phyloP scores from a whole-genome alignment of 768 basidiomycete species.

The Macrolepiota fuliginosa region DNA sequence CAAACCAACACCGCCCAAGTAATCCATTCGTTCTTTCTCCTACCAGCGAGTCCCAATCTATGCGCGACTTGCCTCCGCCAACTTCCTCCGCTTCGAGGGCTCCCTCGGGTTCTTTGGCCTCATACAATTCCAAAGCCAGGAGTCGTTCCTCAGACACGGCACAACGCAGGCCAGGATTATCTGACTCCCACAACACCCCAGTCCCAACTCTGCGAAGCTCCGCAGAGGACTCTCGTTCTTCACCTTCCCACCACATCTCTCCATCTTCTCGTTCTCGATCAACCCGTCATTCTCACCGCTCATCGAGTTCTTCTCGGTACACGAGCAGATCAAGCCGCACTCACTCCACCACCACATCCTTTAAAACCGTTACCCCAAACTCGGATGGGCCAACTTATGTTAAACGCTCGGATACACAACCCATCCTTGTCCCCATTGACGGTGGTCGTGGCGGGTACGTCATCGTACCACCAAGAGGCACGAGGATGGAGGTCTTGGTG shows the following conservation, averaged over 20 bases:
- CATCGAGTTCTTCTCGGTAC: background rate
- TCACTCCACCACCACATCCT: background rate
- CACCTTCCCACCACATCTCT: background rate
- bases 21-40: conserved; percentile 13
- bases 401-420: background rate
- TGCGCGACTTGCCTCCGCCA: background rate
- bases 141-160: background rate
- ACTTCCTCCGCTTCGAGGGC: background rate
- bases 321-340: background rate
- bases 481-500: conserved; percentile 11
- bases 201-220: background rate
- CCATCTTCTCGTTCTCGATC: background rate
- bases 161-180: background rate
- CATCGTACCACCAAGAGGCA: conserved; percentile 7
- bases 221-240: background rate
- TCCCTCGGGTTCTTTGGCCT: background rate
- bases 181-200: background rate
- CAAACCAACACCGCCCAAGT: conserved; percentile 1
- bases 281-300: background rate
- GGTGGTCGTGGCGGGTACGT: conserved; percentile 4
- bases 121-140: background rate
- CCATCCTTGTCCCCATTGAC: conserved; percentile 4
- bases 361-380: background rate
- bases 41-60: background rate
- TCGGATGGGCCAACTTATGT: conserved; percentile 1